Evolutionary conservation across 768 basidiomycete species (phyloP).

Genomic region (Mycena capillaripes): DNA sequence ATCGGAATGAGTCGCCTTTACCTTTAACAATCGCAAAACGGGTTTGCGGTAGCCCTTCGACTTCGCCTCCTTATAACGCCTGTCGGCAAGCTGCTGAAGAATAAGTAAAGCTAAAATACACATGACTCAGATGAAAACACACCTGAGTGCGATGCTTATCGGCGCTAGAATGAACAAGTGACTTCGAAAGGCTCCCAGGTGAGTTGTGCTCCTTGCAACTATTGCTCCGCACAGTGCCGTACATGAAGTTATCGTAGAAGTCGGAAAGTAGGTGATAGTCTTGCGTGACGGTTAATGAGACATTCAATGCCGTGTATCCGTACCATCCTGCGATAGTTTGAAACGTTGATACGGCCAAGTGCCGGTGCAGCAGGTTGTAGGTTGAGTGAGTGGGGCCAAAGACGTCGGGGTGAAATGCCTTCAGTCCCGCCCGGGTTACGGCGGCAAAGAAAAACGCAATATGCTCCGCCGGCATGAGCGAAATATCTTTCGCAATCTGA

Average conservation of each 20-base stretch:
- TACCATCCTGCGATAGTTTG: too few relatives aligned
- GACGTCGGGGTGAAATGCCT: too few relatives aligned
- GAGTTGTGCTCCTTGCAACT: conserved; percentile 4
- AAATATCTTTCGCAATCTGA: not conserved
- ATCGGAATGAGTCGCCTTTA: conserved; percentile 12
- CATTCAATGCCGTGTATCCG: conserved; percentile 5
- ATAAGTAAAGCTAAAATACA: not conserved
- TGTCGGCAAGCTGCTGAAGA: not conserved
- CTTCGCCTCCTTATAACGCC: conserved; percentile 3
- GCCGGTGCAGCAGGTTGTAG: conserved; percentile 27
- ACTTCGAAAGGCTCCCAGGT: not conserved
- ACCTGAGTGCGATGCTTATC: conserved; percentile 10
- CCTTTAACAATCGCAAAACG: not conserved
- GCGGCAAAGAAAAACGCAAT: not conserved
- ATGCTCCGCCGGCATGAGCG: not conserved
- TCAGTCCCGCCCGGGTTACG: not conserved
- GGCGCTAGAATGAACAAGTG: not conserved
- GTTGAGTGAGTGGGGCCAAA: conserved; percentile 7
- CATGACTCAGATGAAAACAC: not conserved
- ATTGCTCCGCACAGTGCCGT: not conserved
- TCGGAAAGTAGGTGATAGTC: conserved; percentile 11
- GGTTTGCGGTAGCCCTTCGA: conserved; percentile 10
- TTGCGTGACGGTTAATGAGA: not conserved
- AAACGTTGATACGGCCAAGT: conserved; percentile 13
- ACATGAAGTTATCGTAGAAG: conserved; percentile 20